Conservation (phyloP, 306 rosid genomes). For the Trifolium fragiferum region DNA sequence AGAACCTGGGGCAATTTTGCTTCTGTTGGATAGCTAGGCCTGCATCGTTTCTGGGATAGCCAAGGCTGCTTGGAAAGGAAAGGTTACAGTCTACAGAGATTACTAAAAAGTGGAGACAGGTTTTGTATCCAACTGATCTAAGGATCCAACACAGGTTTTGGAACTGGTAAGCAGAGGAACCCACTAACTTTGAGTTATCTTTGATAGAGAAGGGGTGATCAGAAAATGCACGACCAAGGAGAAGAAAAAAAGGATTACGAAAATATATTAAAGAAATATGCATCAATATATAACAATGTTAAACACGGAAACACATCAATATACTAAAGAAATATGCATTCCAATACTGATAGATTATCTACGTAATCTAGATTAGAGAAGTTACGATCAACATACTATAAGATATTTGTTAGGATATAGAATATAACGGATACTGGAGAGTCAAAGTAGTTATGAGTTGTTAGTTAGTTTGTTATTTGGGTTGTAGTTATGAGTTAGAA, state of each 20-base stretch:
- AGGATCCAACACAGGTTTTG: neutral
- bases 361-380: conserved; percentile 5
- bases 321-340: neutral
- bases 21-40: conserved; percentile 1
- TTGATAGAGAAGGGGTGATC: conserved; percentile 8
- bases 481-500: no score
- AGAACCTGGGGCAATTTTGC: neutral
- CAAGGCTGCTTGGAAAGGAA: neutral
- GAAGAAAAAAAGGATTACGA: neutral
- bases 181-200: neutral
- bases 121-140: neutral
- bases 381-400: neutral
- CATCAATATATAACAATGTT: no score
- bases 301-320: neutral
- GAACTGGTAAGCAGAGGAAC: neutral
- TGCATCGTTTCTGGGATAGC: neutral
- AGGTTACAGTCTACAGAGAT: neutral
- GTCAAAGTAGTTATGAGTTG: no score
- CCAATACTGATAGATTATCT: neutral
- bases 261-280: neutral
- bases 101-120: neutral
- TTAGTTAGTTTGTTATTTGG: no score
- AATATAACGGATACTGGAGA: no score
- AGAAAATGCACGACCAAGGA: neutral
- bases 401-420: neutral